Base-by-base conservation (phyloP, 176 grass and related monocot species). In the Cenchrus fungigraminus region DNA sequence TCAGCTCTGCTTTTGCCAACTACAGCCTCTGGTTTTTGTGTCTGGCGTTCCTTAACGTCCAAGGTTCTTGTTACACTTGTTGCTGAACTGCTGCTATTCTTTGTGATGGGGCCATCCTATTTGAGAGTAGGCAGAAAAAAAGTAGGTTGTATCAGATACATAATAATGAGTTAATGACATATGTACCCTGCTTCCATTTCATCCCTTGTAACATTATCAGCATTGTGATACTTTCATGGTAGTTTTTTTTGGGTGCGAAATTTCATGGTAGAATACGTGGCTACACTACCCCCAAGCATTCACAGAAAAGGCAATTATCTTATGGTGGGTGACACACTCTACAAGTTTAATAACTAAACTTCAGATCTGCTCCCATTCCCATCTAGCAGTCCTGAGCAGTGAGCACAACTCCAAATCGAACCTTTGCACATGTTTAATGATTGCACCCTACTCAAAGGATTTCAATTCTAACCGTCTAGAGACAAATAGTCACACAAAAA, bases 71-170 rank as follows among this genome's bases (percentile, higher is more conserved):
- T 92, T 10, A 56, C 65, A 47, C 45, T 90, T 78, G 76, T 62
- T 55, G 89, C 45, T 4, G 57, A 73, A 62, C 50, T 69, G 37
- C 67, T 80, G 17, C 66, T 81, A 77, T 88, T 86, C 77, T 98
- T 98, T 50, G 85, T 98, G 77, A 95, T 92, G 6, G 96, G 93
- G 9, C 91, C 93, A 63, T 92, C 93, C 96, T 98, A 74, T 92
- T 79, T 40, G 81, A 82, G 52, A 56, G 84, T 45, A 68, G 3
- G 4, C 79, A 44, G 6, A 17, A 0, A 71, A 60, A 60, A 81
- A 59, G 44, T 8, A 67, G 34, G 67, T 5, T 77, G 3, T 13
- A 59, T n/a, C 59, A 62, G 12, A 62, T 62, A 62, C 8, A 71
- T 70, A 62, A 77, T 7, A 40, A 34, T 25, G 25, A 25, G 25